Evolutionary conservation across 148 eudicot genomes (phyloP), one percentile per base, ranked within the genome.

Genomic region (Linanthus parryae): DNA sequence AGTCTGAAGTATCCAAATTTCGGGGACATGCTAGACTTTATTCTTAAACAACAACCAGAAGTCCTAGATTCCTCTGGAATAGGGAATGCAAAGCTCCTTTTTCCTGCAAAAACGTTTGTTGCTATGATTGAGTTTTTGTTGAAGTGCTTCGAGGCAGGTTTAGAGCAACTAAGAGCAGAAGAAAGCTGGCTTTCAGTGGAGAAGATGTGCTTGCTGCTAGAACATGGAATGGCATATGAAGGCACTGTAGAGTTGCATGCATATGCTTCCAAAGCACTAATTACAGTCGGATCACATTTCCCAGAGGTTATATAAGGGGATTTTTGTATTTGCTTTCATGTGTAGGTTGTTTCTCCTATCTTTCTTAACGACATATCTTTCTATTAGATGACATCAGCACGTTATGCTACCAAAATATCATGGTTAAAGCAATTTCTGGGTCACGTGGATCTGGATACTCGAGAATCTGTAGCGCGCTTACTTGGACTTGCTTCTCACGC

Each of bases 221-320:
- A 91, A 63, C 86, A 91, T 83, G 95, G 86, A 48, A 78, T 91
- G 95, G 85, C 83, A 37, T 68, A 73, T 67, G 98, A 86, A 76
- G 94, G 98, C 54, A 78, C 98, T 54, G 74, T 72, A 54, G 94
- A 91, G 75, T 70, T 91, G 79, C 98, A 91, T 62, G 77, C 98
- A 45, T 68, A 68, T 72, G 89, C 95, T 56, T 78, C 95, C 29
- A 75, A 77, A 61, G 75, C 94, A 37, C 72, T 91, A 55, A 61
- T 91, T 33, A 72, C 65, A 40, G 63, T 86, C 68, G 88, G 80
- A 55, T 64, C 95, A 57, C 71, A 76, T 65, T 72, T 81, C 72
- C 84, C 95, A 2, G 70, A 86, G 95, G 98, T 91, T 54, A 33
- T 61, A 47, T 48, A 15, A 35, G 26, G 15, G 18, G 39, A 37